Evolutionary conservation across 345 rosid species (phyloP).

Genomic region (Toxicodendron radicans): DNA sequence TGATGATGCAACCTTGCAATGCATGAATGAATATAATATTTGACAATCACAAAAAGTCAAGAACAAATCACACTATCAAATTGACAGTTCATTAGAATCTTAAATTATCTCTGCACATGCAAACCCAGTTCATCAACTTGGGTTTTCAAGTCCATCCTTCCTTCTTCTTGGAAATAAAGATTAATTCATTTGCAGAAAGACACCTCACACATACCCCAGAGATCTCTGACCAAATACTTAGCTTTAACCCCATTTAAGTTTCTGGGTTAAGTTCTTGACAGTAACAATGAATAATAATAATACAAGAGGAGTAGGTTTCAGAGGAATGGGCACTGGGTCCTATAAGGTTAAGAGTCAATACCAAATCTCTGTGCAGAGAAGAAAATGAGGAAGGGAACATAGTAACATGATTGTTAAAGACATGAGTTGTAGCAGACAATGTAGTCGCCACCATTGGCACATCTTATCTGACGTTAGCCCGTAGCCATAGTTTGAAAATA

Average conservation of each 20-base stretch:
- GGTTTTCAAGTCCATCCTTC: background rate
- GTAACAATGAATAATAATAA: background rate
- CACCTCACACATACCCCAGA: background rate
- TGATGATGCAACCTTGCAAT: conserved; percentile 1
- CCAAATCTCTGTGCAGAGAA: conserved; percentile 30
- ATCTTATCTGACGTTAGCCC: conserved; percentile 3
- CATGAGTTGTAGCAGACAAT: background rate
- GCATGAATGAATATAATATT: conserved; percentile 1
- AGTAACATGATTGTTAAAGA: background rate
- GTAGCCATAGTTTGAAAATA: conserved; percentile 1
- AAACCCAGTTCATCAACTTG: background rate
- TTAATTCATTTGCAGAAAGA: background rate
- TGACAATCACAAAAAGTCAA: conserved; percentile 5
- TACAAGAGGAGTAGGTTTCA: background rate
- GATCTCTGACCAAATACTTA: background rate
- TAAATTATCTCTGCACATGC: conserved; percentile 14
- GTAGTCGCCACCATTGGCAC: conserved; percentile 16
- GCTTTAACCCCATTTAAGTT: too few relatives aligned
- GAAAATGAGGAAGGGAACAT: background rate
- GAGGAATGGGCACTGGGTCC: conserved; percentile 29
- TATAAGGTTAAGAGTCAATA: conserved; percentile 14
- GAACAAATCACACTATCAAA: conserved; percentile 23
- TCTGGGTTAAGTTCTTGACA: background rate
- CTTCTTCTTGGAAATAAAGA: background rate
- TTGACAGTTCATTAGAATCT: conserved; percentile 30